Evolutionary conservation across 257 asterid species (phyloP), one percentile per base, ranked within the genome.

Genomic region (Linderniella brevidens): DNA sequence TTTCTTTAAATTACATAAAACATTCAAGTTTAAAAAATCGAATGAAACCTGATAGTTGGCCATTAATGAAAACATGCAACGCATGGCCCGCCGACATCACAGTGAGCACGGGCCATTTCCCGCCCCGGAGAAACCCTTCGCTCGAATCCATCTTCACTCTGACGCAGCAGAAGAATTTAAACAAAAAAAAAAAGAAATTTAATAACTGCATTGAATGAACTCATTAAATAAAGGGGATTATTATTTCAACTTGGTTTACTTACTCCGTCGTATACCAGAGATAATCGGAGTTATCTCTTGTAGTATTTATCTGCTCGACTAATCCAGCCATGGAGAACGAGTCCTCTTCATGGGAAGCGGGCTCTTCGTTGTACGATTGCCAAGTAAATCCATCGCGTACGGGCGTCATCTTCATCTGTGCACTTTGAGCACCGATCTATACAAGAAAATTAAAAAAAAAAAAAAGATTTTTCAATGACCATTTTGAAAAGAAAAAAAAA

Each of bases 61-160:
- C 96, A 15, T 90, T 90, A 67, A 90, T 48, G 56, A 90, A 90
- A 46, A 79, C 93, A 69, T 90, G 99, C 80, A 90, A 61, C 13
- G 99, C 99, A 70, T 90, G 96, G 52, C 99, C 99, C 17, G 99
- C 99, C 12, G 99, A 90, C 52, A 68, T 57, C 46, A 90, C 86
- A 1, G 90, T 75, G 40, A 90, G 95, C 58, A 78, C 82, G 6
- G 99, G 99, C 84, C 70, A 69, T 37, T 73, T 69, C 57, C 84
- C 92, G 3, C 80, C 79, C 59, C 65, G 57, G 36, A 90, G 58
- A 62, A 70, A 88, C 17, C 74, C 70, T 74, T 90, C 99, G 15
- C 69, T 42, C 9, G 75, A 48, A 52, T 64, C 74, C n/a, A 90
- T 81, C 72, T 63, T 70, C 69, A 90, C 94, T 53, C 99, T 90